A percentile compares a stretch with the other conserved stretches of the same genome.
These are phyloP conservation scores for Ilyonectria robusta DNA, from an alignment of 2,329 filamentous ascomycete genomes.

Conservation along the genomic window DNA sequence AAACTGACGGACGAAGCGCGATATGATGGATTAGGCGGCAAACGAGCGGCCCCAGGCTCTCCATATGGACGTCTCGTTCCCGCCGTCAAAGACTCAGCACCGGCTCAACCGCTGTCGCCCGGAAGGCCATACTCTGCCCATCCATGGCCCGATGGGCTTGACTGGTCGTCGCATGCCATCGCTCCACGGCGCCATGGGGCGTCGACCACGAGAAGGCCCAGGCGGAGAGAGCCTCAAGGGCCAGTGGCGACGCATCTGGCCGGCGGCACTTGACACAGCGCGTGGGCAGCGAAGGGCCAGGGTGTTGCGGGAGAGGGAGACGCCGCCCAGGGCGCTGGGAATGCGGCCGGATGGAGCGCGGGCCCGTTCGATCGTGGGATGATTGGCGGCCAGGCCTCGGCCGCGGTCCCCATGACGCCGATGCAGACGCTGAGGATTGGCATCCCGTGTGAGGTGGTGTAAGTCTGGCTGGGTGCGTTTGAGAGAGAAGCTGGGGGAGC, in stretches of 20 bases:
- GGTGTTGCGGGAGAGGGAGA: conserved; percentile 21
- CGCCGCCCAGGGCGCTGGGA: conserved; percentile 4
- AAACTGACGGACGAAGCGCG: conserved; percentile 31
- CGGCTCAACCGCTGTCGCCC: conserved; percentile 19
- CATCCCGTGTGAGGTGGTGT: conserved; percentile 4
- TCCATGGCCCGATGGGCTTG: conserved; percentile 25
- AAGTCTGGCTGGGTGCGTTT: conserved; percentile 6
- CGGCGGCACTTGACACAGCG: conserved; percentile 38
- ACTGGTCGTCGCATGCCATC: conserved; percentile 29
- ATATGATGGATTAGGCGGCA: conserved; percentile 34
- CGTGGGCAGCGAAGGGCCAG: conserved; percentile 15
- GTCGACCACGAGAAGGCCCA: conserved; percentile 29
- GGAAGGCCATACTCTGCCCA: conserved; percentile 23
- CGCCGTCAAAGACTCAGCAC: conserved; percentile 14
- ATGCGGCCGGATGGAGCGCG: conserved; percentile 20
- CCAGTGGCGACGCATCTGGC: conserved; percentile 37
- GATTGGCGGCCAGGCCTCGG: conserved; percentile 34
- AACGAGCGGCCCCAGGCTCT: conserved; percentile 19
- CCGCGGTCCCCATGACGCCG: conserved; percentile 22
- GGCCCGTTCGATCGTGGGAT: neutral
- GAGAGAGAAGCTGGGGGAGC: conserved; percentile 20
- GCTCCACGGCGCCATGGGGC: conserved; percentile 19
- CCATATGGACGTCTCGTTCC: neutral
- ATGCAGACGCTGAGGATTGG: conserved; percentile 19
- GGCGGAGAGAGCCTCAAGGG: conserved; percentile 32